These are phyloP conservation scores for Aspergillus japonicus DNA, from an alignment of 2,329 filamentous ascomycete species.

Conservation along the genomic window DNA sequence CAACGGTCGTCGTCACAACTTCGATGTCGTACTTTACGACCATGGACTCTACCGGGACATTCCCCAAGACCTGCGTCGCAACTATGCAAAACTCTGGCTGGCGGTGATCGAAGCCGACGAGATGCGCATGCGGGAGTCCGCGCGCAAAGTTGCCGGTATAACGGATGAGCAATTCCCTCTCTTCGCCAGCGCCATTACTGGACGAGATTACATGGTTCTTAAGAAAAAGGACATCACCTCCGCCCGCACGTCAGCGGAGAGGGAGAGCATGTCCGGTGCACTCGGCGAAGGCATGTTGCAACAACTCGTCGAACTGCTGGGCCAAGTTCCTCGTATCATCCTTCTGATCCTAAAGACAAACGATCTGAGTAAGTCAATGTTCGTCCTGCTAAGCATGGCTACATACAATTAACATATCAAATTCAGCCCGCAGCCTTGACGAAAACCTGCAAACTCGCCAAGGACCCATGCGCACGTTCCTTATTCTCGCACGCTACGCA, in stretches of 20 bases:
- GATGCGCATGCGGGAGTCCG: slow-evolving; percentile 79
- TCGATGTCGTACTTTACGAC: slow-evolving; percentile 94
- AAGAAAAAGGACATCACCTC: slow-evolving; percentile 55
- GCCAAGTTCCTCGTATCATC: slow-evolving; percentile 86
- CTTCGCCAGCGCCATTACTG: slow-evolving; percentile 94
- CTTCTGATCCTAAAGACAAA: slow-evolving; percentile 97
- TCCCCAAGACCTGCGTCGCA: slow-evolving; percentile 70
- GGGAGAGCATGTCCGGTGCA: slow-evolving; percentile 79
- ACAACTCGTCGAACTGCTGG: slow-evolving; percentile 82
- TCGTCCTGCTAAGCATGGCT: neutral
- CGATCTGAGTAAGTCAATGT: slow-evolving; percentile 66
- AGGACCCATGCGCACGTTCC: slow-evolving; percentile 61
- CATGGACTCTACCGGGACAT: slow-evolving; percentile 96
- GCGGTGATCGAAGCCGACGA: slow-evolving; percentile 91
- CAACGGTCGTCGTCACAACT: slow-evolving; percentile 66
- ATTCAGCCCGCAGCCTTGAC: slow-evolving; percentile 74
- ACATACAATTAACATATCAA: slow-evolving; percentile 8
- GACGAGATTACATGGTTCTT: slow-evolving; percentile 81
- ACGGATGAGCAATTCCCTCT: slow-evolving; percentile 87
- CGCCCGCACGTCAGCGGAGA: slow-evolving; percentile 70
- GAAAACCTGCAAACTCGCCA: slow-evolving; percentile 66
- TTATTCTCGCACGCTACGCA: slow-evolving; percentile 65
- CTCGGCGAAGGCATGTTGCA: slow-evolving; percentile 85
- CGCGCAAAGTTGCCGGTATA: slow-evolving; percentile 84
- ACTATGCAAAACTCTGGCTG: slow-evolving; percentile 96